Percentiles rank a stretch among this genome's conserved stretches.
Conservation (phyloP, 441 rosid species). For the Lepidium campestre region DNA sequence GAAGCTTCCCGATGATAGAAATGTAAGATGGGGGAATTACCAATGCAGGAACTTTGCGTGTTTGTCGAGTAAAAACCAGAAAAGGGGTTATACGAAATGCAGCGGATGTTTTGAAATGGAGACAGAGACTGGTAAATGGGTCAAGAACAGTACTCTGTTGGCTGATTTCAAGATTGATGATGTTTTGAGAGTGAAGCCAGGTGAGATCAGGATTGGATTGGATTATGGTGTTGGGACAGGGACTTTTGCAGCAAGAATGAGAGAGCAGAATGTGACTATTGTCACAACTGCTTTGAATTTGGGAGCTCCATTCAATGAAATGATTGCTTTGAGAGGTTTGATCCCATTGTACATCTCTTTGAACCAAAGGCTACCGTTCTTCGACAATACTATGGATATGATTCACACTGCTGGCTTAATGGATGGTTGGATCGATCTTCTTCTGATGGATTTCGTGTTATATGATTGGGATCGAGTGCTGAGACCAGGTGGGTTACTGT, state of each 20-base stretch:
- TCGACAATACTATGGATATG: constrained; percentile 81
- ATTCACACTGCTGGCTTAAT: constrained; percentile 68
- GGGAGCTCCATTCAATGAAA: constrained; percentile 87
- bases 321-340: constrained; percentile 74
- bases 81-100: constrained; percentile 70
- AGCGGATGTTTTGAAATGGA: constrained; percentile 84
- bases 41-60: constrained; percentile 72
- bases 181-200: constrained; percentile 54
- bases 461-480: constrained; percentile 83
- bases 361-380: constrained; percentile 84
- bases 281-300: constrained; percentile 72
- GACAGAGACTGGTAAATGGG: constrained; percentile 73
- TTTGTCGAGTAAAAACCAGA: constrained; percentile 58
- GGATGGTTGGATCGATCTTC: constrained; percentile 79
- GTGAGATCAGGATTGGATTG: constrained; percentile 61
- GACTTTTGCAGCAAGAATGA: constrained; percentile 86
- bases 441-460: constrained; percentile 70
- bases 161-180: constrained; percentile 53
- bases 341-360: constrained; percentile 60
- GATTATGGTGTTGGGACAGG: constrained; percentile 76
- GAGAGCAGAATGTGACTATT: constrained; percentile 63
- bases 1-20: constrained; percentile 73
- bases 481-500: constrained; percentile 81
- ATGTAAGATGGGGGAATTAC: constrained; percentile 77
- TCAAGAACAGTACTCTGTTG: constrained; percentile 37